Conservation (phyloP, 345 rosid species). For the Eucalyptus tenuipes region DNA sequence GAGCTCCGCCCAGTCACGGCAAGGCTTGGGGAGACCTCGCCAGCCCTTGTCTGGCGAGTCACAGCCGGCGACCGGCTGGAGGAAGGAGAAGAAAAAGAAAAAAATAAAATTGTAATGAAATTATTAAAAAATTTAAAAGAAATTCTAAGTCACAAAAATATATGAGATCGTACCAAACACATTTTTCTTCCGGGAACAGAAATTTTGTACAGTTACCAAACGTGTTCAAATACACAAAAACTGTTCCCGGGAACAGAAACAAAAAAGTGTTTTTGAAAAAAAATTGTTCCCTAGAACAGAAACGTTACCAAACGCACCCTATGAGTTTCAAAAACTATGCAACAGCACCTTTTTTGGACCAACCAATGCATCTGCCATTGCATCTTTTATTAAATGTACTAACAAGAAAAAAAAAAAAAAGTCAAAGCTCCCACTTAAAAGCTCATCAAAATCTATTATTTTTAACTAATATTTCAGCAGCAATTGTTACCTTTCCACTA, state of each 20-base stretch:
- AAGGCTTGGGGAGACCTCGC: too few species aligned
- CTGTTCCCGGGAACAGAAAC: accelerated
- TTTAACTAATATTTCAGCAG: neutral
- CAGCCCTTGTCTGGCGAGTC: too few species aligned
- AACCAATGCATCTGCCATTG: neutral
- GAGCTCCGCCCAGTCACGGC: too few species aligned
- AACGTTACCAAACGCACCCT: neutral
- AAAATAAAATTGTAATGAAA: too few species aligned
- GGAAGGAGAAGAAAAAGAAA: too few species aligned
- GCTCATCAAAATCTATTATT: neutral
- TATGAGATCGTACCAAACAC: too few species aligned
- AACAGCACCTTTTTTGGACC: neutral
- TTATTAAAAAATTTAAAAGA: too few species aligned
- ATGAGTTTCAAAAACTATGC: neutral
- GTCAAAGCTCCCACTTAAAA: neutral
- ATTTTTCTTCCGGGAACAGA: too few species aligned
- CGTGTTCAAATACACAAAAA: too few species aligned
- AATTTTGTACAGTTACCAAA: too few species aligned
- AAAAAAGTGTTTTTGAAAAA: too few species aligned
- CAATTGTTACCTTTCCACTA: conserved; percentile 41
- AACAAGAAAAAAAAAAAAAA: neutral
- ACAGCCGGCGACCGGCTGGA: accelerated
- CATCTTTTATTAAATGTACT: neutral
- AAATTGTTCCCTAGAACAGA: accelerated
- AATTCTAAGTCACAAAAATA: too few species aligned